These are phyloP conservation scores for Candida stauntonica DNA, from an alignment of 805 yeast species.

Conservation along the genomic window DNA sequence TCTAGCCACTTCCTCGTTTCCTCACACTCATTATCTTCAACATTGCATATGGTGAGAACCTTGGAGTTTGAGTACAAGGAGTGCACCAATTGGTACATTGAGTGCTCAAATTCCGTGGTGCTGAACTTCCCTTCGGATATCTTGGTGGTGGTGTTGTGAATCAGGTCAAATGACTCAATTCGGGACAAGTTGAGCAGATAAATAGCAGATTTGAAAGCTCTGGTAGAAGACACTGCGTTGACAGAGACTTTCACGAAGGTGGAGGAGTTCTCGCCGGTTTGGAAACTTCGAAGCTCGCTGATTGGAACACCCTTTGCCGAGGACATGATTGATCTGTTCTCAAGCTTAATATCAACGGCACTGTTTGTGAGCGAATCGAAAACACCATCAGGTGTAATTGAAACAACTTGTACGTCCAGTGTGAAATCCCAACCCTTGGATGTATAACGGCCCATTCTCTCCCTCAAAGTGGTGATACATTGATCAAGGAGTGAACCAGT, in stretches of 20 bases:
- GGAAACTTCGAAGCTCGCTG: neutral
- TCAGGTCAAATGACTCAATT: constrained; percentile 12
- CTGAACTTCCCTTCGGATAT: constrained; percentile 12
- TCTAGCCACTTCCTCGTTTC: constrained; percentile 19
- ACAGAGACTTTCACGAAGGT: constrained; percentile 11
- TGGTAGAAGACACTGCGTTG: constrained; percentile 6
- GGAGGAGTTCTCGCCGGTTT: constrained; percentile 8
- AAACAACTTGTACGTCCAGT: constrained; percentile 8
- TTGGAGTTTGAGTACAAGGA: constrained; percentile 32
- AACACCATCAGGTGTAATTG: constrained; percentile 14
- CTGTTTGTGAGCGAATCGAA: constrained; percentile 7
- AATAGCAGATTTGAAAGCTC: constrained; percentile 9
- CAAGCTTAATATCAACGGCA: constrained; percentile 11
- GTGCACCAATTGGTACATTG: constrained; percentile 21
- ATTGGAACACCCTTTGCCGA: neutral
- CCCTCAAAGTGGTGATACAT: constrained; percentile 1
- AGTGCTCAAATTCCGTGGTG: constrained; percentile 15
- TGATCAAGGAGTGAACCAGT: neutral
- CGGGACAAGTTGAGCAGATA: constrained; percentile 14
- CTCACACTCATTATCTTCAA: constrained; percentile 20
- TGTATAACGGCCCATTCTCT: constrained; percentile 9
- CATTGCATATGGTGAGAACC: constrained; percentile 31
- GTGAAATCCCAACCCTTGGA: constrained; percentile 14
- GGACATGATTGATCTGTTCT: constrained; percentile 11
- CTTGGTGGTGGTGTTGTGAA: constrained; percentile 11